A percentile compares a stretch with the other conserved stretches of the same genome.
These are phyloP conservation scores for Heterobasidion irregulare DNA, from an alignment of 1,284 basidiomycete species.

Conservation along the genomic window DNA sequence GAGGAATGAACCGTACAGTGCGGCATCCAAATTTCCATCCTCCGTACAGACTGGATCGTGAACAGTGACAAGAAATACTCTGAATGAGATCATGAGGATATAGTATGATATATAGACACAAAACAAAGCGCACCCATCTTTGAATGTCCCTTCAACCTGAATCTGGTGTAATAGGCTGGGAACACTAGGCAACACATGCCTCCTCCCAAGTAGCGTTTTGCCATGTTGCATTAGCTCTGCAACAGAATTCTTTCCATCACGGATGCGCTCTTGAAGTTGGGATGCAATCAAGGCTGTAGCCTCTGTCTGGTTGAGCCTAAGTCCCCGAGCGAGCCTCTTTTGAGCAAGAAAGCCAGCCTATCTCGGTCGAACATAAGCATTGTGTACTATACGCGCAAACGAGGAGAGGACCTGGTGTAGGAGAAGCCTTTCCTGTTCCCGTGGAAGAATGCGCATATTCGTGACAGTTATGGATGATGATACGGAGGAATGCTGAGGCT, in stretches of 20 bases:
- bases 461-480: not conserved
- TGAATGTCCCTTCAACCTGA: constrained; percentile 90
- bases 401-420: constrained; percentile 10
- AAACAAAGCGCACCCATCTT: constrained; percentile 53
- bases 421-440: constrained; percentile 19
- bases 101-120: not conserved
- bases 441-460: constrained; percentile 18
- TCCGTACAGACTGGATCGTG: constrained; percentile 90
- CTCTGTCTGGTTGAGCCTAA: constrained; percentile 83
- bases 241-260: constrained; percentile 90
- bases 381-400: not conserved
- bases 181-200: constrained; percentile 85
- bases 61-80: constrained; percentile 91
- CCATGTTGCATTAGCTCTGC: constrained; percentile 89
- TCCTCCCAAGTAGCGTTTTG: constrained; percentile 80
- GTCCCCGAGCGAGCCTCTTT: constrained; percentile 86
- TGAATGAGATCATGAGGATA: constrained; percentile 19
- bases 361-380: not conserved
- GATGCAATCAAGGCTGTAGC: constrained; percentile 85
- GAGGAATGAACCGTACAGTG: constrained; percentile 90
- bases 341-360: constrained; percentile 81
- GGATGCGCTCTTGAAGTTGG: constrained; percentile 89
- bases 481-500: not conserved
- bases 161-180: constrained; percentile 67
- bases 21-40: constrained; percentile 68